A percentile compares a stretch with the other conserved stretches of the same genome.
Evolutionary conservation across 805 yeast species (phyloP).

Genomic region (Metschnikowia proteae): DNA sequence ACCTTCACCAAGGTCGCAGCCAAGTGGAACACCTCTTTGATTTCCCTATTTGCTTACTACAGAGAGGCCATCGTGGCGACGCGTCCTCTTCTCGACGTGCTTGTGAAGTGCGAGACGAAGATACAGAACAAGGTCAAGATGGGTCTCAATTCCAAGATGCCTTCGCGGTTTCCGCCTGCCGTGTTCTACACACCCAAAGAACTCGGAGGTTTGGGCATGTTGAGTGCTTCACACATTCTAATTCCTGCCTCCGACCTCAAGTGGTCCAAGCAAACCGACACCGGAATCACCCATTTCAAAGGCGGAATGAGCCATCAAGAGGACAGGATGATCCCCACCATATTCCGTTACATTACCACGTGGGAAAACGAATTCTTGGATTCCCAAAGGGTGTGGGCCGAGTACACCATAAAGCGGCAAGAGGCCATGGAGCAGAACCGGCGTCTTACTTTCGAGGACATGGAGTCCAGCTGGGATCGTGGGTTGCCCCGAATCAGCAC

Average conservation of each 20-base stretch:
- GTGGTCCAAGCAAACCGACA: constrained; percentile 91
- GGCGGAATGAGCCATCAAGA: constrained; percentile 88
- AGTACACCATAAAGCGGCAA: constrained; percentile 82
- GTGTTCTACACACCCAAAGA: constrained; percentile 98
- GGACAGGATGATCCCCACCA: constrained; percentile 82
- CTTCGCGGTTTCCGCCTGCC: constrained; percentile 97
- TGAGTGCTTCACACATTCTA: constrained; percentile 92
- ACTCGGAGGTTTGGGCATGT: constrained; percentile 95
- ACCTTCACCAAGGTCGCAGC: constrained; percentile 92
- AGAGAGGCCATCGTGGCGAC: constrained; percentile 92
- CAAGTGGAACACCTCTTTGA: constrained; percentile 91
- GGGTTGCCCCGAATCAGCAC: constrained; percentile 97
- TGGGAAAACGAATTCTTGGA: constrained; percentile 97
- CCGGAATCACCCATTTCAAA: constrained; percentile 91
- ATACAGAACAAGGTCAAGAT: constrained; percentile 91
- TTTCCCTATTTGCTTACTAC: constrained; percentile 81
- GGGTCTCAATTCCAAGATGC: constrained; percentile 97
- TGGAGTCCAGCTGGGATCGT: constrained; percentile 93
- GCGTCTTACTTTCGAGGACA: constrained; percentile 84
- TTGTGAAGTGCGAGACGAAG: constrained; percentile 89
- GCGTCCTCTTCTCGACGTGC: constrained; percentile 65
- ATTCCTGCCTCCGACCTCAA: constrained; percentile 90
- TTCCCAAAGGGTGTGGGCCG: constrained; percentile 97
- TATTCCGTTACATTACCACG: constrained; percentile 85
- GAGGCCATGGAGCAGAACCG: constrained; percentile 85